phyloP scores from a whole-genome alignment of 2,329 filamentous ascomycete genomes.

The Epichloe typhina region DNA sequence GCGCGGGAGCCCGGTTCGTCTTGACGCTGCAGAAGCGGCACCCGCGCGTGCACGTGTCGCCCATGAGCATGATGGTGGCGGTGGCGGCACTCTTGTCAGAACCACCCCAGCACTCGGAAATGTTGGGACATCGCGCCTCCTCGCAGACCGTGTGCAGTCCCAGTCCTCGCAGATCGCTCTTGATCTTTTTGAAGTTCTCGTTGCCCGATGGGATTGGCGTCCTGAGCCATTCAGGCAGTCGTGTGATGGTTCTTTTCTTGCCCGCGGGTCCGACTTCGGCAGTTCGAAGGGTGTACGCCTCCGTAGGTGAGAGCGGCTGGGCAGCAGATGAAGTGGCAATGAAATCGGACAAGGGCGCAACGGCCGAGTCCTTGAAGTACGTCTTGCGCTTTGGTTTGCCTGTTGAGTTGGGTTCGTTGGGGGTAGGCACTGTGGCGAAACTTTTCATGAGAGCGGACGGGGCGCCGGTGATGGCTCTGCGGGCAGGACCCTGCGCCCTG shows the following conservation, averaged over 20 bases:
- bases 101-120: constrained; percentile 96
- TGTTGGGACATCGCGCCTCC: constrained; percentile 93
- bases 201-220: constrained; percentile 78
- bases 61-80: constrained; percentile 98
- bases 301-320: constrained; percentile 32
- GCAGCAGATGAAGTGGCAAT: constrained; percentile 28
- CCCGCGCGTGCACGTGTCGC: constrained; percentile 90
- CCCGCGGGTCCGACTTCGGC: constrained; percentile 51
- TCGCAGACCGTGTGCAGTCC: constrained; percentile 94
- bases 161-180: constrained; percentile 79
- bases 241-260: constrained; percentile 51
- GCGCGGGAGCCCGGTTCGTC: constrained; percentile 60
- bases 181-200: constrained; percentile 89
- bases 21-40: constrained; percentile 97
- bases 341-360: constrained; percentile 48
- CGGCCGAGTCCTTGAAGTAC: constrained; percentile 46
- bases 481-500: constrained; percentile 28
- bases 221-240: constrained; percentile 89
- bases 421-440: constrained; percentile 33
- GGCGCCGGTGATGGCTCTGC: constrained; percentile 24
- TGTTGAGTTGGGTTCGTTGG: constrained; percentile 13
- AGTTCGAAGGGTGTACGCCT: constrained; percentile 48
- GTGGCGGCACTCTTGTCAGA: constrained; percentile 79
- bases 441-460: constrained; percentile 16
- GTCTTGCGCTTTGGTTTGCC: constrained; percentile 24